Evolutionary conservation across 2,329 filamentous ascomycete species (phyloP).

Genomic region (Penicillium sp.): DNA sequence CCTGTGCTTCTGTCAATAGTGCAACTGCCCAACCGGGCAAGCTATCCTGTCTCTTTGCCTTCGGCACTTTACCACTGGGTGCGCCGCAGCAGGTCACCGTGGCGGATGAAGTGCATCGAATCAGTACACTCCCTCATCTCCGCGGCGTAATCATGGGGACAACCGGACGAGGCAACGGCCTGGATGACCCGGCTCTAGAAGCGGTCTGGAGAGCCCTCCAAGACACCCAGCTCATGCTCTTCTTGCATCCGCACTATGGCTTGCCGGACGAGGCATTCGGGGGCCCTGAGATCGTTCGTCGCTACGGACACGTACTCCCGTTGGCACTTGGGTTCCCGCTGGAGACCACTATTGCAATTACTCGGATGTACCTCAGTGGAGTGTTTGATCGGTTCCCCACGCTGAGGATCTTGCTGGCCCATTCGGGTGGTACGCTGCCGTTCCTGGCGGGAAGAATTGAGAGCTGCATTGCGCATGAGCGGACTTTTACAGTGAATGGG

Average conservation of each 20-base stretch:
- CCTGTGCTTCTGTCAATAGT: slow-evolving; percentile 59
- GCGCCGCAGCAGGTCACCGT: slow-evolving; percentile 64
- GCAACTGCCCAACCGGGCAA: slow-evolving; percentile 3
- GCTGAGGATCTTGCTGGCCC: slow-evolving; percentile 76
- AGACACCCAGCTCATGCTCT: slow-evolving; percentile 66
- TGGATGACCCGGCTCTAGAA: slow-evolving; percentile 75
- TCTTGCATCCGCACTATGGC: slow-evolving; percentile 91
- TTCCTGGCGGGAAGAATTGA: slow-evolving; percentile 88
- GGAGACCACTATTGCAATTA: slow-evolving; percentile 88
- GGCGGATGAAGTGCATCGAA: slow-evolving; percentile 61
- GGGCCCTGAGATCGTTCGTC: slow-evolving; percentile 66
- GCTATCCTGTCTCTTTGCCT: slow-evolving; percentile 68
- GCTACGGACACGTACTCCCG: slow-evolving; percentile 84
- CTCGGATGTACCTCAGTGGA: slow-evolving; percentile 81
- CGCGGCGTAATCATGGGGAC: slow-evolving; percentile 90
- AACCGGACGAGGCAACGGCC: slow-evolving; percentile 72
- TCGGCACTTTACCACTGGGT: slow-evolving; percentile 77
- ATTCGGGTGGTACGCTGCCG: slow-evolving; percentile 84
- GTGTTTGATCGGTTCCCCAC: slow-evolving; percentile 75
- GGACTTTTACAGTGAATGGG: slow-evolving; percentile 67
- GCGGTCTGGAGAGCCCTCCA: slow-evolving; percentile 72
- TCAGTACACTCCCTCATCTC: slow-evolving; percentile 65
- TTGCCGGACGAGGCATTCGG: slow-evolving; percentile 80
- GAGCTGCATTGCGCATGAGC: slow-evolving; percentile 82
- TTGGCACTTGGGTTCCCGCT: slow-evolving; percentile 85